These are phyloP conservation scores for Sambucus nigra DNA, from an alignment of 129 eudicot genomes.

Conservation along the genomic window DNA sequence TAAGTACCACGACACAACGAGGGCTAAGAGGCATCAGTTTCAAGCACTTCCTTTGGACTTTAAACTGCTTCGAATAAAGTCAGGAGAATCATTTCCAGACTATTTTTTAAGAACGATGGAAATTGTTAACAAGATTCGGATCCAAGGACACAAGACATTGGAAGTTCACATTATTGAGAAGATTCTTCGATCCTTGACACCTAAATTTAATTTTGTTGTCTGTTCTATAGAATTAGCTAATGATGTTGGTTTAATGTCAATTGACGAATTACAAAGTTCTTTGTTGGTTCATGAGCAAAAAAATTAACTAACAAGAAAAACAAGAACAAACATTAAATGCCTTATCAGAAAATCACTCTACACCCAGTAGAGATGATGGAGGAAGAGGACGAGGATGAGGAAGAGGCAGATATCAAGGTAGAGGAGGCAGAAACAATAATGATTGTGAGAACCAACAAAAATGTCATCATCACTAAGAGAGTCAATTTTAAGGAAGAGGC, in stretches of 20 bases:
- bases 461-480: neutral
- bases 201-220: constrained; percentile 9
- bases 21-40: neutral
- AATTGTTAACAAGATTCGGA: neutral
- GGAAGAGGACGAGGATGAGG: too few species aligned
- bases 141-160: neutral
- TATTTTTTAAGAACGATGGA: neutral
- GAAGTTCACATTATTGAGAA: neutral
- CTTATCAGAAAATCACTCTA: neutral
- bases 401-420: neutral
- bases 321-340: constrained; percentile 6
- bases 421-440: neutral
- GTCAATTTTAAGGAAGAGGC: constrained; percentile 11
- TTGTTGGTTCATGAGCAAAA: constrained; percentile 8
- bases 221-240: constrained; percentile 13
- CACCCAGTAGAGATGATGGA: too few species aligned
- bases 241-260: constrained; percentile 2
- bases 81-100: neutral
- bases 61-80: neutral
- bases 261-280: constrained; percentile 15
- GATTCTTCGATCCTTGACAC: constrained; percentile 9
- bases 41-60: neutral
- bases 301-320: constrained; percentile 3
- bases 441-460: neutral
- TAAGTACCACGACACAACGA: neutral